Evolutionary conservation across 305 asterid species (phyloP).

Genomic region (Fraxinus xanthoxyloides): DNA sequence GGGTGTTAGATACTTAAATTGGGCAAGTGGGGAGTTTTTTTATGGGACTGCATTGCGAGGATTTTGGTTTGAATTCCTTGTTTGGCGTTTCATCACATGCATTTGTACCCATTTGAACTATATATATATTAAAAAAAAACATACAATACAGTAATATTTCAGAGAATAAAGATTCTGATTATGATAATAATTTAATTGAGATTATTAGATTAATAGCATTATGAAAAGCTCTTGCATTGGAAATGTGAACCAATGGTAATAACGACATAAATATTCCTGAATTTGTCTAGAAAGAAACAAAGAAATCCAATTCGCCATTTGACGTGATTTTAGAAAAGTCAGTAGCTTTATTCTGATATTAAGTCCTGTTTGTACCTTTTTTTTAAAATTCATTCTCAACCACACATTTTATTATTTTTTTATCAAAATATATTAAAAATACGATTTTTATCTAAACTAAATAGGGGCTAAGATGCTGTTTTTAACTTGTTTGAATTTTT

Average conservation of each 20-base stretch:
- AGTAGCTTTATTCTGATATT: too few relatives aligned
- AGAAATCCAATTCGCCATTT: slow-evolving; percentile 6
- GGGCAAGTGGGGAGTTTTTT: slow-evolving; percentile 22
- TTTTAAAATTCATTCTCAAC: too few relatives aligned
- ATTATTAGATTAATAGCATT: slow-evolving; percentile 6
- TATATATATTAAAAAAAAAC: not conserved
- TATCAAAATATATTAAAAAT: too few relatives aligned
- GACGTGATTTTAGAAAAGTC: not conserved
- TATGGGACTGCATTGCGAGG: not conserved
- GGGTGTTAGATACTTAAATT: slow-evolving; percentile 10
- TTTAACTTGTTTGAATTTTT: too few relatives aligned
- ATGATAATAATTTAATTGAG: not conserved
- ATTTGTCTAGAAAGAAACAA: too few relatives aligned
- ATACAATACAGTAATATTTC: not conserved
- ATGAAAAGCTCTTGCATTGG: slow-evolving; percentile 31
- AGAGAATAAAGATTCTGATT: slow-evolving; percentile 7
- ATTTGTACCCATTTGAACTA: slow-evolving; percentile 2
- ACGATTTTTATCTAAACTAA: too few relatives aligned
- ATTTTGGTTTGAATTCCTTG: slow-evolving; percentile 22
- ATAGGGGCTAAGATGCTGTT: too few relatives aligned
- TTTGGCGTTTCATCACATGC: slow-evolving; percentile 35
- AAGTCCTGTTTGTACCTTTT: too few relatives aligned
- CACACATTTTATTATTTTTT: too few relatives aligned
- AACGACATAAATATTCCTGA: slow-evolving; percentile 7
- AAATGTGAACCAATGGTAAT: not conserved